Percentiles rank a stretch among this genome's conserved stretches.
Evolutionary conservation across 2,329 filamentous ascomycete species (phyloP).

Genomic region (Beauveria sp.): DNA sequence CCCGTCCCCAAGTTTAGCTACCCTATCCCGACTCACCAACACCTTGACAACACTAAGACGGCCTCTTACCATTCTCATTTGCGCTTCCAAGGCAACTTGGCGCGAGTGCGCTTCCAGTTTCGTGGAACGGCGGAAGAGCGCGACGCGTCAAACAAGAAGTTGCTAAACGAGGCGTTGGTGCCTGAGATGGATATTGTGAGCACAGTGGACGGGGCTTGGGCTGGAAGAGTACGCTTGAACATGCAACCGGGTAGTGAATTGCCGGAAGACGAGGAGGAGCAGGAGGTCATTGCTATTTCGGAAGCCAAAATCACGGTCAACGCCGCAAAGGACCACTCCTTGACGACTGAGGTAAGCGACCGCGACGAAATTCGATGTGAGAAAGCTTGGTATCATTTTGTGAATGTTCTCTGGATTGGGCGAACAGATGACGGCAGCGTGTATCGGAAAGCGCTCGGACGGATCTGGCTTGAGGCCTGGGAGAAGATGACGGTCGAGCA

Average conservation of each 20-base stretch:
- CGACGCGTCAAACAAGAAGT: background rate
- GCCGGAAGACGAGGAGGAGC: background rate
- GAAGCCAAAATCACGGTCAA: background rate
- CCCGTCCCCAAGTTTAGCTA: slow-evolving; percentile 4
- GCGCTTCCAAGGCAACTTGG: slow-evolving; percentile 6
- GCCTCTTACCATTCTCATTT: background rate
- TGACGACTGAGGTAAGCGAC: background rate
- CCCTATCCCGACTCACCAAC: slow-evolving; percentile 3
- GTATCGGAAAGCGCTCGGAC: slow-evolving; percentile 9
- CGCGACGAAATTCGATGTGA: background rate
- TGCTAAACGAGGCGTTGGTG: background rate
- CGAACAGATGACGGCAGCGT: background rate
- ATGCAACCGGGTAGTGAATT: background rate
- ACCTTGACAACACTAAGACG: background rate
- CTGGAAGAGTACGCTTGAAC: slow-evolving; percentile 7
- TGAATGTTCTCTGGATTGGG: slow-evolving; percentile 11
- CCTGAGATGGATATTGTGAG: slow-evolving; percentile 9
- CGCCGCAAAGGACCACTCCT: background rate
- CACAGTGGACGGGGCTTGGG: background rate
- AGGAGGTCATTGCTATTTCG: slow-evolving; percentile 10
- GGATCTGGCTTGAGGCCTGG: slow-evolving; percentile 7
- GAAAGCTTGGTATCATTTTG: background rate
- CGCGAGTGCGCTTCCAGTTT: slow-evolving; percentile 1
- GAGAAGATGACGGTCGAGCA: slow-evolving; percentile 8
- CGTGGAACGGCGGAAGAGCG: background rate